Conservation (phyloP, 2,329 filamentous ascomycete genomes). For the Lachnellula arida region DNA sequence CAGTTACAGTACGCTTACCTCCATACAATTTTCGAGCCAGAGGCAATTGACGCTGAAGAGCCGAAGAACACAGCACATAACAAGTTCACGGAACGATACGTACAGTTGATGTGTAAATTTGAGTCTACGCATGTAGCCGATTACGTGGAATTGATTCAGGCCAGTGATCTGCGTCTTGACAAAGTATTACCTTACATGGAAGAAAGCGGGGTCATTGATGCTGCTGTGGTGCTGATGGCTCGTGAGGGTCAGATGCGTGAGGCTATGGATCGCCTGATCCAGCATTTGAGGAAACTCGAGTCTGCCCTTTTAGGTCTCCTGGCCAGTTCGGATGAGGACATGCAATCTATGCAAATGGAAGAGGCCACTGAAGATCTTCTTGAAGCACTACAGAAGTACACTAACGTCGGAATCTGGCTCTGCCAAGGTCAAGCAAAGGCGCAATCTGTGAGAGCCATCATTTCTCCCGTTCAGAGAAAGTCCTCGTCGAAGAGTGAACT, state of each 20-base stretch:
- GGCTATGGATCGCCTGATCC: slow-evolving; percentile 81
- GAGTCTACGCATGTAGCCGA: slow-evolving; percentile 77
- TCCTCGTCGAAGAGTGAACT: slow-evolving; percentile 39
- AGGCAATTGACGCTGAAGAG: slow-evolving; percentile 34
- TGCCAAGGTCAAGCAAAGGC: slow-evolving; percentile 80
- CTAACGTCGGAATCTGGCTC: slow-evolving; percentile 90
- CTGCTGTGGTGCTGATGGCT: slow-evolving; percentile 84
- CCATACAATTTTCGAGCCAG: slow-evolving; percentile 66
- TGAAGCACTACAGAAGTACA: slow-evolving; percentile 79
- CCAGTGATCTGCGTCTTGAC: slow-evolving; percentile 73
- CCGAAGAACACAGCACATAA: slow-evolving; percentile 41
- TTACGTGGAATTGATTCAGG: slow-evolving; percentile 73
- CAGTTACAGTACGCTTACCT: slow-evolving; percentile 62
- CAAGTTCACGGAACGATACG: slow-evolving; percentile 74
- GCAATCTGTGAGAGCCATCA: slow-evolving; percentile 32
- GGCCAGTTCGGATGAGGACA: slow-evolving; percentile 51
- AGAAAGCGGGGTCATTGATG: slow-evolving; percentile 83
- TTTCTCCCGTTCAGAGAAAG: slow-evolving; percentile 48
- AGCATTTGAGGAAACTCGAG: slow-evolving; percentile 74
- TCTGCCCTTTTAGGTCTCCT: slow-evolving; percentile 72
- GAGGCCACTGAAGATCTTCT: slow-evolving; percentile 70
- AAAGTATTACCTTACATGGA: slow-evolving; percentile 84
- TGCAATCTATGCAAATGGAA: slow-evolving; percentile 50
- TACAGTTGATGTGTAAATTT: slow-evolving; percentile 86
- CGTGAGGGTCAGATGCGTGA: slow-evolving; percentile 77